phyloP scores from a whole-genome alignment of 192 early-diverging fungal species.

The Backusella parvicylindrica region DNA sequence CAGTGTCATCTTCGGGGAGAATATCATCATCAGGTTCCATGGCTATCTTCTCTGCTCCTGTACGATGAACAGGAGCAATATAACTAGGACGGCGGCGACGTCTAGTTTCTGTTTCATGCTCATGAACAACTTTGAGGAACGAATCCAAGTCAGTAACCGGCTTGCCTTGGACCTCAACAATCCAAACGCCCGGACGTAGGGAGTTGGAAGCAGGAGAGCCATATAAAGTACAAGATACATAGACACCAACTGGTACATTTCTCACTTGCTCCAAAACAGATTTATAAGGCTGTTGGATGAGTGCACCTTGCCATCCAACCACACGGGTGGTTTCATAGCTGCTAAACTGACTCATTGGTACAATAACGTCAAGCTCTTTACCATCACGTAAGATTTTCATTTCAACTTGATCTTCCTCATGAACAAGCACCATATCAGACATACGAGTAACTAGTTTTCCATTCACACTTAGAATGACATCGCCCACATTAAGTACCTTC shows the following conservation, averaged over 20 bases:
- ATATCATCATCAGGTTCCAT: constrained; percentile 11
- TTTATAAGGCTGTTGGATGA: constrained; percentile 71
- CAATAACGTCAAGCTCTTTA: constrained; percentile 56
- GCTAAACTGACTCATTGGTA: constrained; percentile 58
- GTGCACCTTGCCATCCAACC: constrained; percentile 81
- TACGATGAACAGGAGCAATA: constrained; percentile 29
- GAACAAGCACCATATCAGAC: constrained; percentile 53
- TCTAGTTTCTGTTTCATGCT: constrained; percentile 40
- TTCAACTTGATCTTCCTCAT: constrained; percentile 30
- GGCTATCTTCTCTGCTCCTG: neutral
- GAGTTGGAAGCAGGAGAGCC: constrained; percentile 66
- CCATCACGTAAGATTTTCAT: constrained; percentile 70
- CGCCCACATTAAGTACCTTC: constrained; percentile 57
- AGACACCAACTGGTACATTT: constrained; percentile 62
- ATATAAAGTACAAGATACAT: constrained; percentile 52
- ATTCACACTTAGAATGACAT: constrained; percentile 67
- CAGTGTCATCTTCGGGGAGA: constrained; percentile 14
- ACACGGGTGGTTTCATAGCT: constrained; percentile 62
- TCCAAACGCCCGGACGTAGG: constrained; percentile 67
- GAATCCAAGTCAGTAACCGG: constrained; percentile 58
- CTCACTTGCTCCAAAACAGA: constrained; percentile 65
- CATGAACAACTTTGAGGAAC: constrained; percentile 56
- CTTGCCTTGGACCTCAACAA: constrained; percentile 65
- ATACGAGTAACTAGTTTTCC: constrained; percentile 60
- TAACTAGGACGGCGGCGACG: constrained; percentile 40